Evolutionary conservation across 768 basidiomycete genomes (phyloP).

Genomic region (Kwoniella bestiolae): DNA sequence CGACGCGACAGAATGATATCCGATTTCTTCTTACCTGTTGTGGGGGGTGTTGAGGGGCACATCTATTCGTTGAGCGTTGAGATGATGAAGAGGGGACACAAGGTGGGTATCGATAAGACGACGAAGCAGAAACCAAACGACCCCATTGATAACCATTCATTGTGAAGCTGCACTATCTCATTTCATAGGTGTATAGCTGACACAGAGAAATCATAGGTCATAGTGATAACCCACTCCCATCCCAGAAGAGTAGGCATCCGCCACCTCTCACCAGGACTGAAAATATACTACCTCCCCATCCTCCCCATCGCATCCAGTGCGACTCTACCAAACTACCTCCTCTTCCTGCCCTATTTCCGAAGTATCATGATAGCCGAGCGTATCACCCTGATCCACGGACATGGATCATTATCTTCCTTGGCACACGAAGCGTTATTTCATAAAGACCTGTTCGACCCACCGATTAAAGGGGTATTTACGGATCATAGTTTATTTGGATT

Average conservation of each 20-base stretch:
- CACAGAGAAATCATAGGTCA: constrained; percentile 73
- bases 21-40: constrained; percentile 93
- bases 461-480: constrained; percentile 86
- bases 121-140: constrained; percentile 1
- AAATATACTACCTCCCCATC: constrained; percentile 93
- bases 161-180: too few relatives aligned
- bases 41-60: constrained; percentile 95
- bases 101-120: constrained; percentile 61
- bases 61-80: constrained; percentile 89
- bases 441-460: constrained; percentile 68
- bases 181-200: too few relatives aligned
- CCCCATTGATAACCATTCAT: too few relatives aligned
- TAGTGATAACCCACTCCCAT: constrained; percentile 92
- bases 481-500: constrained; percentile 97
- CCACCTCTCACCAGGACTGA: constrained; percentile 74
- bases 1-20: constrained; percentile 76
- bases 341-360: constrained; percentile 87
- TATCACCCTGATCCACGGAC: constrained; percentile 85
- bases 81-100: constrained; percentile 81
- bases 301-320: constrained; percentile 81
- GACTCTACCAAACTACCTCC: constrained; percentile 91
- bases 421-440: constrained; percentile 93
- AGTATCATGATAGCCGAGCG: constrained; percentile 84
- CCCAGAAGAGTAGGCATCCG: constrained; percentile 83
- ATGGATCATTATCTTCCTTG: constrained; percentile 85